Percentiles rank a stretch among this genome's conserved stretches.
phyloP scores from a whole-genome alignment of 495 filamentous ascomycete genomes.

The Podospora anserina region DNA sequence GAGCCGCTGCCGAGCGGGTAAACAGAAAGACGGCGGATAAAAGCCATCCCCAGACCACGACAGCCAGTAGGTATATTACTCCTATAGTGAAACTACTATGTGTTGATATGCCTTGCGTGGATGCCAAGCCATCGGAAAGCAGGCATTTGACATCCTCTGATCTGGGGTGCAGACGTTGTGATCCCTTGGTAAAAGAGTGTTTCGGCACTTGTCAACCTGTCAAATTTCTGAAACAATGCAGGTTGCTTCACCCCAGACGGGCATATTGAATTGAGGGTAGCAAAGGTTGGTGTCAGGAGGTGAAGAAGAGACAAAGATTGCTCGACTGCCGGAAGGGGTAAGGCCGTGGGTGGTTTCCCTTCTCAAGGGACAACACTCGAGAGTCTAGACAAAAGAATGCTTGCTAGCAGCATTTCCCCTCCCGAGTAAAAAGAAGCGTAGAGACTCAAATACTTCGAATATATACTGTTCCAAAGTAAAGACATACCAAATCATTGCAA shows the following conservation, averaged over 20 bases:
- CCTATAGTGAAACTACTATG: not conserved
- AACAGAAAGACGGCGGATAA: conserved; percentile 4
- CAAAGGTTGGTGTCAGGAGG: not conserved
- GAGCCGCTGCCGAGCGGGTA: not conserved
- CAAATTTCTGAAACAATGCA: not conserved
- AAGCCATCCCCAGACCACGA: not conserved
- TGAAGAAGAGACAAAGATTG: not conserved
- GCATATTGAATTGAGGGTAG: not conserved
- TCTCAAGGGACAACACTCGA: not conserved
- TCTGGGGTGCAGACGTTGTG: not conserved
- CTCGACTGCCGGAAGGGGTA: not conserved
- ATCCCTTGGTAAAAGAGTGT: not conserved
- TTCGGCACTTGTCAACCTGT: not conserved
- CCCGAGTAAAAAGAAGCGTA: not conserved
- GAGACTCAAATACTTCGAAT: not conserved
- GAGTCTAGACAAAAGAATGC: not conserved
- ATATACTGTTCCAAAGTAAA: not conserved
- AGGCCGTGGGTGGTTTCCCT: not conserved
- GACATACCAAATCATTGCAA: not conserved
- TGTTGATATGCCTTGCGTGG: not conserved
- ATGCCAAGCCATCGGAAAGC: not conserved
- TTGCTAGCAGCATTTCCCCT: not conserved
- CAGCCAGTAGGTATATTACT: not conserved
- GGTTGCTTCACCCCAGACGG: not conserved
- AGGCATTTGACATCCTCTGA: not conserved